Conservation (phyloP, 2,329 filamentous ascomycete genomes). For the Cladosporium sp. region DNA sequence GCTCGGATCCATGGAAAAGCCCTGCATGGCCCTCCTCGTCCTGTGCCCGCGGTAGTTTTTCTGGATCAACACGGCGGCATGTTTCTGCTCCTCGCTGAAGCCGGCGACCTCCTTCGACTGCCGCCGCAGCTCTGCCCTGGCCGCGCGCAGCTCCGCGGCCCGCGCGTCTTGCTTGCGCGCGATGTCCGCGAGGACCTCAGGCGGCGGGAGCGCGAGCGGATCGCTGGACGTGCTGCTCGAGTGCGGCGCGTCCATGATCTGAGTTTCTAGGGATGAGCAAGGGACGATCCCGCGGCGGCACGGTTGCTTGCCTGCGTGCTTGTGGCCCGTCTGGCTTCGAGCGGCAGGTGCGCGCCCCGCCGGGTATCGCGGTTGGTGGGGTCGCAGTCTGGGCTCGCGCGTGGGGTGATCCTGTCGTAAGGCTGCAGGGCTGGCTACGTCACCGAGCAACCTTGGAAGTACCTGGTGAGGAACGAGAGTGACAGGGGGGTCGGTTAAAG, state of each 20-base stretch:
- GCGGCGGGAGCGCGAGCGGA: constrained; percentile 24
- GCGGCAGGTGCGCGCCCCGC: too few species aligned
- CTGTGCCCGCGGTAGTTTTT: constrained; percentile 74
- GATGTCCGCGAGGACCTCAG: constrained; percentile 29
- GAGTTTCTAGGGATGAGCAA: not conserved
- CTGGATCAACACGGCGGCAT: constrained; percentile 32
- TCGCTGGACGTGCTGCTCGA: constrained; percentile 1
- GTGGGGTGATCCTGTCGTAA: too few species aligned
- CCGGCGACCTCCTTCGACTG: not conserved
- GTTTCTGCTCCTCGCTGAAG: constrained; percentile 1
- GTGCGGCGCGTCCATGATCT: constrained; percentile 9
- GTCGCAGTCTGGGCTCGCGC: too few species aligned
- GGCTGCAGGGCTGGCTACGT: too few species aligned
- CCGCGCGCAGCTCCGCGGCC: constrained; percentile 6
- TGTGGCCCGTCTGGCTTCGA: not conserved
- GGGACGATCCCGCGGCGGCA: not conserved
- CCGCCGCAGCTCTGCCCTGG: not conserved
- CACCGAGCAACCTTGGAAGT: too few species aligned
- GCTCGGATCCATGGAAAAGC: constrained; percentile 61
- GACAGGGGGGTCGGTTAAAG: too few species aligned
- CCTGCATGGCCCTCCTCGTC: constrained; percentile 62
- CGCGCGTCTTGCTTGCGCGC: constrained; percentile 28
- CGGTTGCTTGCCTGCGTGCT: constrained; percentile 8
- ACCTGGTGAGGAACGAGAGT: too few species aligned
- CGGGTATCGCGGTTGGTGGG: too few species aligned